A percentile compares a stretch with the other conserved stretches of the same genome.
Conservation (phyloP, 768 basidiomycete species). For the Antrodiella citrinella region DNA sequence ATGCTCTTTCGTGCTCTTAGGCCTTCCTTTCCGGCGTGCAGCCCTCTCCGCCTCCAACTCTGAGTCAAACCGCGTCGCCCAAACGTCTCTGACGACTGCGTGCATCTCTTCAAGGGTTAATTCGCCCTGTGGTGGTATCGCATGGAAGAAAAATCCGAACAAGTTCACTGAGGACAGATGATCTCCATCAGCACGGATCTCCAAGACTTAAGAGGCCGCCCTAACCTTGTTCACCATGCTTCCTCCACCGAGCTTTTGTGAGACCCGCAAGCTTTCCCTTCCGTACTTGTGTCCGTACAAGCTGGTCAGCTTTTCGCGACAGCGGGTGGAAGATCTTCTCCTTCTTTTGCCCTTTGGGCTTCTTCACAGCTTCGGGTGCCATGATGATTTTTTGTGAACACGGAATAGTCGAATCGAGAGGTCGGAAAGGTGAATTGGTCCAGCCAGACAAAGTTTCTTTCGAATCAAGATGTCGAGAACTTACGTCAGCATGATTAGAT, state of each 20-base stretch:
- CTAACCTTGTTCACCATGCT: constrained; percentile 45
- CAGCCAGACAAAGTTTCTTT: no score
- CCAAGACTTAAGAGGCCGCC: constrained; percentile 14
- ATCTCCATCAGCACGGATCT: no score
- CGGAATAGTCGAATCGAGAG: no score
- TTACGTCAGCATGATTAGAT: no score
- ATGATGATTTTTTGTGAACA: no score
- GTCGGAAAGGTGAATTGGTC: no score
- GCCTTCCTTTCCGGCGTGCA: constrained; percentile 61
- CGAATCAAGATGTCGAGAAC: no score
- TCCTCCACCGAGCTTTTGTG: constrained; percentile 47
- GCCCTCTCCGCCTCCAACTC: constrained; percentile 55
- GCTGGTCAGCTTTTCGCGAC: constrained; percentile 76
- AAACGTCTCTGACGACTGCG: constrained; percentile 50
- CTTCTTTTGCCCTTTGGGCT: constrained; percentile 38
- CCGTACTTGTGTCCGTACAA: constrained; percentile 55
- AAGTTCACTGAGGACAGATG: constrained; percentile 61
- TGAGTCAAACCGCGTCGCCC: constrained; percentile 65
- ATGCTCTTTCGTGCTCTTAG: constrained; percentile 62
- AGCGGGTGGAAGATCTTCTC: constrained; percentile 80
- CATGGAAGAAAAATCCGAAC: constrained; percentile 70
- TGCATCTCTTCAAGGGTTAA: constrained; percentile 64
- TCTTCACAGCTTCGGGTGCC: constrained; percentile 7
- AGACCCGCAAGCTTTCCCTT: constrained; percentile 57
- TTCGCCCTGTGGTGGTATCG: constrained; percentile 49